Conservation (phyloP, 805 yeast species). For the Lachancea nothofagi region DNA sequence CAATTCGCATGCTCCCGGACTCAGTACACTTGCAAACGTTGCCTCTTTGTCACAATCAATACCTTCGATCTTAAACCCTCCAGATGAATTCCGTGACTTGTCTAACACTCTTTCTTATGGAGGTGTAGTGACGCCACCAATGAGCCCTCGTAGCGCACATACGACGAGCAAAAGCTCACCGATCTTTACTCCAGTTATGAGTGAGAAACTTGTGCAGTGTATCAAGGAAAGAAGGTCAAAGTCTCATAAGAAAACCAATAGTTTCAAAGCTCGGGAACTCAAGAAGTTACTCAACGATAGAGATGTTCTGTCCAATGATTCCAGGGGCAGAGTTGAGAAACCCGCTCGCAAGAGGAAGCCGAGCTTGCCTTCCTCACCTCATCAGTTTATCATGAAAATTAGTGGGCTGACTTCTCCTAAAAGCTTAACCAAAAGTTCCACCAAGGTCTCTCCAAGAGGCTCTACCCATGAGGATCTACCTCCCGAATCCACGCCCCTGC, state of each 20-base stretch:
- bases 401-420: background rate
- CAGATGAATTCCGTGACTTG: slow-evolving; percentile 27
- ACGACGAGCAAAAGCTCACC: slow-evolving; percentile 9
- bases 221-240: slow-evolving; percentile 21
- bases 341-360: slow-evolving; percentile 8
- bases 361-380: slow-evolving; percentile 7
- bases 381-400: slow-evolving; percentile 6
- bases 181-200: slow-evolving; percentile 24
- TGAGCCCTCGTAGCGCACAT: slow-evolving; percentile 24
- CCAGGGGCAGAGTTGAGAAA: slow-evolving; percentile 15
- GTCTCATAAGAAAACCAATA: slow-evolving; percentile 32
- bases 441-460: background rate
- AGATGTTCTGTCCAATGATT: slow-evolving; percentile 25
- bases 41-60: slow-evolving; percentile 13
- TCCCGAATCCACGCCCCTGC: background rate
- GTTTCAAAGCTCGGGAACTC: slow-evolving; percentile 33
- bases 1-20: slow-evolving; percentile 4
- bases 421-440: background rate
- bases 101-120: slow-evolving; percentile 14
- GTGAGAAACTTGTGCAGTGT: slow-evolving; percentile 28
- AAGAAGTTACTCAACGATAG: slow-evolving; percentile 30
- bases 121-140: slow-evolving; percentile 32
- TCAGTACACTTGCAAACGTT: slow-evolving; percentile 15
- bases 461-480: background rate
- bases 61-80: slow-evolving; percentile 28